Evolutionary conservation across 2,329 filamentous ascomycete species (phyloP), one percentile per base, ranked within the genome.

Genomic region (Periconia sp.): DNA sequence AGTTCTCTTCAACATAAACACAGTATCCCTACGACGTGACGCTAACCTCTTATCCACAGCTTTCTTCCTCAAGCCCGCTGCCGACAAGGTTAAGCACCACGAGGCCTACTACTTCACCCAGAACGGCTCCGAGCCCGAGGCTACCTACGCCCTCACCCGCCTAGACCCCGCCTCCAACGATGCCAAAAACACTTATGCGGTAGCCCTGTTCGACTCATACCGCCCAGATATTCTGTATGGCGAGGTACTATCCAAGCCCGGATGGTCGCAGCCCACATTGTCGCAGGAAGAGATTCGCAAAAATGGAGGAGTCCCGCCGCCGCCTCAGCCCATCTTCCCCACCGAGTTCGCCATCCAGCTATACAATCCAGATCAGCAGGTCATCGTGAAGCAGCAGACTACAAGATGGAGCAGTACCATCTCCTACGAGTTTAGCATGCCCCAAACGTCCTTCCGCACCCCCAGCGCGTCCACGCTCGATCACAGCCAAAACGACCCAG

Each of bases 371-470:
- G 92, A 97, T 66, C 90, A 94, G 69, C 81, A 87, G 57, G 77
- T 97, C 15, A 59, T 77, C 1, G 81, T 97, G 24, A 84, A 81
- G 57, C 81, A 85, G 59, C 83, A 87, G 56, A 80, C 85, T 28
- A 86, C 88, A 23, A 85, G 86, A 48, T 95, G 91, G 87, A 91
- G 87, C 49, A 86, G 84, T 47, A 85, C 84, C 11, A 84, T 90
- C 38, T 82, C 83, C 40, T 99, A 92, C 86, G 89, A 94, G 52
- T 97, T 99, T 70, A 89, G 92, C 68, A 85, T 99, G 72, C 94
- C 94, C 0, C 84, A 92, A 63, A 85, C 85, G 46, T 88, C 86
- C 18, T 99, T 99, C 68, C 83, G 87, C 21, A 77, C 85, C 40
- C 94, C 94, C 0, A 95, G 88, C 10, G 75, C 79, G 1, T 94